Evolutionary conservation across 441 rosid genomes (phyloP), one percentile per base, ranked within the genome.

Genomic region (Sinapis alba): DNA sequence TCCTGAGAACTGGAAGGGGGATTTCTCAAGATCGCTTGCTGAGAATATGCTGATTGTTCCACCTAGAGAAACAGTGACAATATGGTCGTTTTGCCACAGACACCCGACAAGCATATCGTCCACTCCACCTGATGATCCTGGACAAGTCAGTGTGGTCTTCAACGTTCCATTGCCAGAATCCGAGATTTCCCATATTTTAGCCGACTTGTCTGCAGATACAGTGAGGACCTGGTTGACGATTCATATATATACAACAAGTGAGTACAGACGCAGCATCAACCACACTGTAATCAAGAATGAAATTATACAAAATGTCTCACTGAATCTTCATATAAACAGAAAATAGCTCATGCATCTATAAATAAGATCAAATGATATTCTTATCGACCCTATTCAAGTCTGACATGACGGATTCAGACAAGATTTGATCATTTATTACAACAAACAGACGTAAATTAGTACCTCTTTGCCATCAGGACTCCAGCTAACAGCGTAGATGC

Each of bases 61-160:
- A 59, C 99, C 98, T 27, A 95, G 96, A 74, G 99, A 95, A 79
- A 95, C 89, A 16, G 90, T 86, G 78, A 95, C 96, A 64, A 91
- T 87, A 81, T 93, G 85, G 76, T 89, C 87, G 77, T 91, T 89
- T 79, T 85, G 93, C 98, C 99, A 95, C 56, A 92, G 93, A 79
- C 99, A 89, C 74, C 99, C 96, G 26, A 95, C 97, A 56, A 95
- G 84, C 99, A 95, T 95, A 77, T 91, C 99, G 59, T 95, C 94
- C 62, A 95, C 84, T 71, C 97, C 97, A n/a, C 96, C 96, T 16
- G 78, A 85, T 53, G 81, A 82, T 71, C 89, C 91, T 63, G 91
- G 57, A 83, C 83, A 84, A 54, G 80, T 76, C 84, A 92, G 76
- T 24, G 97, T 92, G 75, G 87, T 92, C 81, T 71, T 83, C 81